Evolutionary conservation across 2,329 filamentous ascomycete genomes (phyloP), one percentile per base, ranked within the genome.

Genomic region (Orbilia brochopaga): DNA sequence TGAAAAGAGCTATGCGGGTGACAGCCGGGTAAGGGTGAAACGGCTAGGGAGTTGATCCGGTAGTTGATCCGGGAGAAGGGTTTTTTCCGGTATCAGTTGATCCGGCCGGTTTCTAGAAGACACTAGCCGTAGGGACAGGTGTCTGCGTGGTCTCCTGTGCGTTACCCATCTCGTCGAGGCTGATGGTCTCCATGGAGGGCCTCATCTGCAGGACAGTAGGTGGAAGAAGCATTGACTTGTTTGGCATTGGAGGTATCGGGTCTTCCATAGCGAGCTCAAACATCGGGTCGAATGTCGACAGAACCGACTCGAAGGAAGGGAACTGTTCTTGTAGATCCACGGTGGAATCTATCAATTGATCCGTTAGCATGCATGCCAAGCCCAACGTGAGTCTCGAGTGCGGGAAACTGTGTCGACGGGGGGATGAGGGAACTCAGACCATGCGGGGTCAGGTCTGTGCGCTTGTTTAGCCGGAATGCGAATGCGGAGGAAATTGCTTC

Each of bases 281-380:
- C 5, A 55, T 65, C 32, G 67, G 60, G 60, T 72, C 60, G 17
- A 72, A 61, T 0, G 48, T 72, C 19, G 67, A 72, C 42, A 72
- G 37, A 6, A 72, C 67, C 40, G 67, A 72, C 48, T 72, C 67
- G 32, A 72, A 65, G 6, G 67, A 72, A 13, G 67, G 67, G 48
- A 72, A 72, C 27, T 56, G 55, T 51, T 54, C 58, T 21, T 65
- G 48, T 19, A 72, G 48, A 27, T 72, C 60, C n/a, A 65, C 58
- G 55, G 67, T 51, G 51, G 67, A 72, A 61, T 72, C 67, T 72
- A 17, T 44, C 17, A 58, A 61, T 65, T 72, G 60, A 65, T 72
- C 67, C 67, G 67, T 72, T 57, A 65, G 66, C 42, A 64, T 59
- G 35, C 30, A 69, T 24, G 42, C 55, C 30, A 53, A 19, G 24